These are phyloP conservation scores for Rhizopogon salebrosus DNA, from an alignment of 768 basidiomycete species.

Conservation along the genomic window DNA sequence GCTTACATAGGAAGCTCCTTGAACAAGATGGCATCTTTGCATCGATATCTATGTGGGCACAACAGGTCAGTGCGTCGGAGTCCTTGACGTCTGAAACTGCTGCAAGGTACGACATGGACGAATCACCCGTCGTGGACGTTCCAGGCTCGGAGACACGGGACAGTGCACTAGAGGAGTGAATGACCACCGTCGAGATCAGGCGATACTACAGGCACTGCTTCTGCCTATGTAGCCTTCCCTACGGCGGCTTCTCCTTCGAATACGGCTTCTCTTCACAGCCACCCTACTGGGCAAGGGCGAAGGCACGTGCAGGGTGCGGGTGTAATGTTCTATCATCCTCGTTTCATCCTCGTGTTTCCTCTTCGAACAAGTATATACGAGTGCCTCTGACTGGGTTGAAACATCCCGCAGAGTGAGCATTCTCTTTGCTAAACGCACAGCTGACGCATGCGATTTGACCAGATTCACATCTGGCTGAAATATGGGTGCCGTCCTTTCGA, in stretches of 20 bases:
- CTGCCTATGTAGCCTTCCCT: conserved; percentile 35
- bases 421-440: no score
- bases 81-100: conserved; percentile 19
- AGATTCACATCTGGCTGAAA: no score
- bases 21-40: conserved; percentile 70
- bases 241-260: conserved; percentile 25
- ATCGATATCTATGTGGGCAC: conserved; percentile 87
- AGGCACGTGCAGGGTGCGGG: conserved; percentile 32
- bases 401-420: no score
- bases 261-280: conserved; percentile 24
- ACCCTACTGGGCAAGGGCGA: conserved; percentile 12
- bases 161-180: conserved; percentile 18
- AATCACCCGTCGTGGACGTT: conserved; percentile 15
- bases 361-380: no score
- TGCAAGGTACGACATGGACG: conserved; percentile 22
- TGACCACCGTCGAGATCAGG: conserved; percentile 14
- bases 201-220: conserved; percentile 16
- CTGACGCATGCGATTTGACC: no score
- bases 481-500: background rate
- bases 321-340: conserved; percentile 72
- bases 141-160: conserved; percentile 15
- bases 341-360: no score
- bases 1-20: conserved; percentile 73
- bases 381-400: no score
- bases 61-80: conserved; percentile 58